Percentiles rank a stretch among this genome's conserved stretches.
Evolutionary conservation across 2,329 filamentous ascomycete species (phyloP).

Genomic region (Penicillium olsonii): DNA sequence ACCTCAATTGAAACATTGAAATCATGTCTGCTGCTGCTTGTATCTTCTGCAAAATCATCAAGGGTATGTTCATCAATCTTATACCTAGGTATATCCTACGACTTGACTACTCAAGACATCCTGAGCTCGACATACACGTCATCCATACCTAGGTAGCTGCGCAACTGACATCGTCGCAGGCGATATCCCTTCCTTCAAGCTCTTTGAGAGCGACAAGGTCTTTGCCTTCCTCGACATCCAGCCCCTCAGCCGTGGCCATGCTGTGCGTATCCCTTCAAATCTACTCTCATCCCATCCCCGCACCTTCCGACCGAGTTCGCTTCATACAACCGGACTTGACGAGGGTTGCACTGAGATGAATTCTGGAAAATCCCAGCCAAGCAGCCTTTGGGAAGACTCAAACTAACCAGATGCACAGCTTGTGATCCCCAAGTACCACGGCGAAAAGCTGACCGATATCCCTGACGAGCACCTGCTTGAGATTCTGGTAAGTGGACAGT

Average conservation of each 20-base stretch:
- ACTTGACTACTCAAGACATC: neutral
- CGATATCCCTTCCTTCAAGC: slow-evolving; percentile 94
- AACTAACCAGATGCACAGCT: slow-evolving; percentile 58
- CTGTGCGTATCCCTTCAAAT: slow-evolving; percentile 61
- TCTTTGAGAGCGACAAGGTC: slow-evolving; percentile 91
- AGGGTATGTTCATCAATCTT: slow-evolving; percentile 59
- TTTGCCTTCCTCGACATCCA: slow-evolving; percentile 96
- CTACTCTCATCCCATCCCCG: slow-evolving; percentile 17
- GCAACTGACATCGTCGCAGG: slow-evolving; percentile 54
- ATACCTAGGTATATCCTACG: neutral
- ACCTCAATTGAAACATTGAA: neutral
- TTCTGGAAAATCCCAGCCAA: neutral
- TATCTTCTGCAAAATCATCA: slow-evolving; percentile 98
- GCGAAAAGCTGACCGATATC: slow-evolving; percentile 86
- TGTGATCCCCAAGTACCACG: slow-evolving; percentile 93
- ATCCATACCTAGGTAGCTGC: neutral
- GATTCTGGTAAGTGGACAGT: slow-evolving; percentile 64
- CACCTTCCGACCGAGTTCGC: slow-evolving; percentile 8
- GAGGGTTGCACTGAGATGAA: neutral
- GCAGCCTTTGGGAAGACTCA: neutral
- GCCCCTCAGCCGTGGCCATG: slow-evolving; percentile 83
- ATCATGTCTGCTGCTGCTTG: slow-evolving; percentile 61
- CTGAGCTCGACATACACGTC: neutral
- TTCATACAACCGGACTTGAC: neutral
- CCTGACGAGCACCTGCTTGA: slow-evolving; percentile 85